Conservation (phyloP, 139 green algal genomes). For the Coelastrella sp. region DNA sequence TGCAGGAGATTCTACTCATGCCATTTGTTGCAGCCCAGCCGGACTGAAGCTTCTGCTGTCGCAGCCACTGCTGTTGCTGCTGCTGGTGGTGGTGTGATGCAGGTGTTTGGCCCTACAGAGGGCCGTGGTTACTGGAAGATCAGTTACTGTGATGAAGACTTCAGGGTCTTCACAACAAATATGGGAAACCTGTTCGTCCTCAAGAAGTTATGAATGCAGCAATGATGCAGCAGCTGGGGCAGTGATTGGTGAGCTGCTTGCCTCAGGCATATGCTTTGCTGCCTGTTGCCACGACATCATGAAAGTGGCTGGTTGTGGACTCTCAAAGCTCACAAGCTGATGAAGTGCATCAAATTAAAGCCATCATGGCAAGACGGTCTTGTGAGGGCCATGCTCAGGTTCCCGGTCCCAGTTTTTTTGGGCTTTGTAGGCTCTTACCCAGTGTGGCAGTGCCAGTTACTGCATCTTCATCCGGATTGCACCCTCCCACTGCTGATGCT, state of each 20-base stretch:
- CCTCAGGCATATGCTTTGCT: not conserved
- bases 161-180: constrained; percentile 57
- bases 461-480: no score
- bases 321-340: no score
- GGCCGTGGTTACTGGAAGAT: constrained; percentile 47
- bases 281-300: no score
- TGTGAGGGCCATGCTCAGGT: no score
- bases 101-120: constrained; percentile 35
- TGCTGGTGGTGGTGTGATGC: constrained; percentile 20
- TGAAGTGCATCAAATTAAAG: no score
- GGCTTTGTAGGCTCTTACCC: no score
- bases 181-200: constrained; percentile 58
- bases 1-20: not conserved
- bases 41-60: not conserved
- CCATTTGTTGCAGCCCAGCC: not conserved
- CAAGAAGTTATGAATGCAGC: not conserved
- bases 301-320: no score
- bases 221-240: not conserved
- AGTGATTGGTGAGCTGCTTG: not conserved
- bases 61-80: constrained; percentile 3
- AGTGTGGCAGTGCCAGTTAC: no score
- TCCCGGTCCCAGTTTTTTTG: no score
- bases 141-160: constrained; percentile 47
- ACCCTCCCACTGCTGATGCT: no score
- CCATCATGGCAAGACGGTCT: no score